Percentiles rank a stretch among this genome's conserved stretches.
Evolutionary conservation across 257 asterid genomes (phyloP).

Genomic region (Eustoma russellianum): DNA sequence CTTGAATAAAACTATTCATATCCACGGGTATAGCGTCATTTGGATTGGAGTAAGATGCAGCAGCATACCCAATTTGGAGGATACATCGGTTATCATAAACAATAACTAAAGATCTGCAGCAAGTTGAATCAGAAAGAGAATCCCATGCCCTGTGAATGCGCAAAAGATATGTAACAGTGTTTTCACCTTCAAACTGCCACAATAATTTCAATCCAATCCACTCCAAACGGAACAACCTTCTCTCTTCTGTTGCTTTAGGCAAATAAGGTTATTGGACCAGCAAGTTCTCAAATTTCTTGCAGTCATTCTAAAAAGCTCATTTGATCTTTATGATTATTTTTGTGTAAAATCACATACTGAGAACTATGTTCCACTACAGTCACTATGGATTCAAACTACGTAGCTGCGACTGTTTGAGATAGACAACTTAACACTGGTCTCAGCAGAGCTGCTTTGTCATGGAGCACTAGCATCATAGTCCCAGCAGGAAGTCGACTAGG

Average conservation of each 20-base stretch:
- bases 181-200: neutral
- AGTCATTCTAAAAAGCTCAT: too few species aligned
- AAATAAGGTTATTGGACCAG: neutral
- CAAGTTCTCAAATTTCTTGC: neutral
- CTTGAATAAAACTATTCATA: conserved; percentile 46
- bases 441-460: too few species aligned
- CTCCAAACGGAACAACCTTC: neutral
- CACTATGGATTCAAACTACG: too few species aligned
- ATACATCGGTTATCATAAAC: conserved; percentile 63
- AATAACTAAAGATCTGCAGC: conserved; percentile 78
- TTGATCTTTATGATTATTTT: too few species aligned
- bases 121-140: conserved; percentile 67
- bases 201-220: neutral
- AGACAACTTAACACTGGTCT: too few species aligned
- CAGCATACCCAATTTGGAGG: conserved; percentile 73
- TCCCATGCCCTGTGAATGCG: conserved; percentile 75
- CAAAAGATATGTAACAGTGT: conserved; percentile 3
- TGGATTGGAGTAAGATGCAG: conserved; percentile 31
- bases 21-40: conserved; percentile 46
- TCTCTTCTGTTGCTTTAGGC: neutral
- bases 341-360: too few species aligned
- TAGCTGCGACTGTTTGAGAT: too few species aligned
- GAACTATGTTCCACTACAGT: too few species aligned
- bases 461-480: too few species aligned
- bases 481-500: too few species aligned